phyloP scores from a whole-genome alignment of 495 filamentous ascomycete species.

The Lepraria neglecta region DNA sequence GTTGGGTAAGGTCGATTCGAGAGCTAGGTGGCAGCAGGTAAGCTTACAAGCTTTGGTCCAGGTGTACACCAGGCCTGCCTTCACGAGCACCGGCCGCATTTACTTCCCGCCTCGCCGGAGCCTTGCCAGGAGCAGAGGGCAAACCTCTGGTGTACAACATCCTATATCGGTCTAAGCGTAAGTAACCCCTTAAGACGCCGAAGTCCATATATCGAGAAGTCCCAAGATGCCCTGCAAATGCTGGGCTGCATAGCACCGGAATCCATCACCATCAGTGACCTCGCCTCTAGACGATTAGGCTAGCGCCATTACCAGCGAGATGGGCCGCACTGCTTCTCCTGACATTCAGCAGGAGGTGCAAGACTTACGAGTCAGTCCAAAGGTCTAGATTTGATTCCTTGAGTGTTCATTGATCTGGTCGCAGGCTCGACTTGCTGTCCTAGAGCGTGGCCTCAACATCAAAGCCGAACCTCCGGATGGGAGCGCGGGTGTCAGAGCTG shows the following conservation, averaged over 20 bases:
- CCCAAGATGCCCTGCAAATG: conserved; percentile 4
- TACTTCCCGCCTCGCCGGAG: neutral
- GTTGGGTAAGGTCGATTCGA: neutral
- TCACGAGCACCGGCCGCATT: neutral
- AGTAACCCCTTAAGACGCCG: neutral
- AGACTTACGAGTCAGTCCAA: conserved; percentile 2
- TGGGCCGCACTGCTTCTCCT: neutral
- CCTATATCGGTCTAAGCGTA: conserved; percentile 4
- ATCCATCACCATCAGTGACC: neutral
- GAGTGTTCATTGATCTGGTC: neutral
- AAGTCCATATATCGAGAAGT: too few species aligned
- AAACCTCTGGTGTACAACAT: conserved; percentile 3
- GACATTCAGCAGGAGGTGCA: conserved; percentile 7
- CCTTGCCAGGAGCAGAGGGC: neutral
- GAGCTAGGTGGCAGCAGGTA: neutral
- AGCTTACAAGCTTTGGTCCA: neutral
- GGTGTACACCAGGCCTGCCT: neutral
- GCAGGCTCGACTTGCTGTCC: conserved; percentile 9
- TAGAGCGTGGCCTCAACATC: conserved; percentile 5
- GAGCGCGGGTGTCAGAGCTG: neutral
- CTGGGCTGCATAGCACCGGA: conserved; percentile 4
- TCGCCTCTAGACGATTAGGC: neutral
- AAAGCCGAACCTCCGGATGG: neutral
- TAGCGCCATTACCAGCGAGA: neutral
- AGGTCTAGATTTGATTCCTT: neutral